Base-by-base conservation (phyloP, 495 filamentous ascomycete genomes). In the Chaetomium cochliodes region DNA sequence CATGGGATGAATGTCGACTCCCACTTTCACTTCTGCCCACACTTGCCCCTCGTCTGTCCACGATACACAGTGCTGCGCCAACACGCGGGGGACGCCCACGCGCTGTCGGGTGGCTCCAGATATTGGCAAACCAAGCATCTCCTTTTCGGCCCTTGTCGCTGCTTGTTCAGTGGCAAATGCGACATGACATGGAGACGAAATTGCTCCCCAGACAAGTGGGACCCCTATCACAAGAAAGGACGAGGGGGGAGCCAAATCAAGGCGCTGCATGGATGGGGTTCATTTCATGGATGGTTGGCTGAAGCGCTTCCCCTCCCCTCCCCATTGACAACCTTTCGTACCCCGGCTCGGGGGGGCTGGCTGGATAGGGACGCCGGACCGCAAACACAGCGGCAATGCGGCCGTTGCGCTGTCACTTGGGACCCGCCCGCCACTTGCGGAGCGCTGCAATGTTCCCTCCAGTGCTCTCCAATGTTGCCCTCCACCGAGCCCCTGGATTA, bases 401-500 rank as follows among this genome's bases (percentile, higher is more conserved):
- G 25, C 20, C 33, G 58, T 7, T 55, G 23, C 11, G 39, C 50
- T 58, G 57, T 28, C 49, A 44, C 37, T 28, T 50, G 65, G 65
- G 56, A 60, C 33, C 33, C 33, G 33, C 33, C 33, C 33, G 33
- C 33, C 33, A 37, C 33, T 37, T 37, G 62, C 55, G 60, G 47
- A 62, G 20, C n/a, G n/a, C 67, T 62, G 62, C 65, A 62, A 67
- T 37, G 33, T 37, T 37, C 33, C 33, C 33, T 52, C 50, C 57
- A 60, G 64, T 59, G 58, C 63, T 50, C 51, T 20, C 47, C 28
- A 61, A 52, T 52, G 59, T 18, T 56, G 53, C 59, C 69, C 67
- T 73, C 72, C 70, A 74, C 67, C 64, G 69, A 72, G 57, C 70
- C 69, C 69, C 70, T 74, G 71, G 72, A 73, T 71, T 73, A 73